Evolutionary conservation across 73 alveolate species (phyloP), one percentile per base, ranked within the genome.

Genomic region (Breviolum minutum): DNA sequence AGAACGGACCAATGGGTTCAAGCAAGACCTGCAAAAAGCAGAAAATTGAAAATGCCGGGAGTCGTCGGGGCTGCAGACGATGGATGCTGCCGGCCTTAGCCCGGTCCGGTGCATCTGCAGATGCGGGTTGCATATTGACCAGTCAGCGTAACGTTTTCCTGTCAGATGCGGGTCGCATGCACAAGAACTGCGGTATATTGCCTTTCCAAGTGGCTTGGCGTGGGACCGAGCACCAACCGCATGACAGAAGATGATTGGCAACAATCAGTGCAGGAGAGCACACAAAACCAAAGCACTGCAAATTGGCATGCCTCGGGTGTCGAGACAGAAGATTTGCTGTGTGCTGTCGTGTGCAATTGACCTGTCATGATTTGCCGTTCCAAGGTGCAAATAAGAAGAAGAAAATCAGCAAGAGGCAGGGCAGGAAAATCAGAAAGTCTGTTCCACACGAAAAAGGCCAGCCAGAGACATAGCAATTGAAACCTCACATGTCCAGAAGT

Each of bases 251-350:
- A 63, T 16, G 26, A 10, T 8, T 63, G 80, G 64, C 94, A 86
- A 63, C 94, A 86, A 63, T 86, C 94, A 8, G 92, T 83, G 80
- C 94, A 86, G 63, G 77, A 63, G 94, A 86, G 94, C 94, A 86
- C 79, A 29, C 77, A 86, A 29, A 86, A 86, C 94, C 94, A 86
- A 26, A 86, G 94, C 64, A 86, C 27, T 24, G 94, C 94, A 17
- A 86, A 86, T 63, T 86, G 80, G 22, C 62, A n/a, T 14, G 94
- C 94, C 94, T 86, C n/a, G 11, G 30, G n/a, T 6, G 27, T 8
- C 32, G 54, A 14, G 27, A n/a, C n/a, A n/a, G 54, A 71, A 71
- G 27, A 6, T 16, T 71, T 16, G 82, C 48, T 68, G 17, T 17
- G 77, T 68, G 77, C 3, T 68, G 77, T 68, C 77, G 3, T 68